Conservation (phyloP, 495 filamentous ascomycete species). For the Melanomma pulvis-pyrius region DNA sequence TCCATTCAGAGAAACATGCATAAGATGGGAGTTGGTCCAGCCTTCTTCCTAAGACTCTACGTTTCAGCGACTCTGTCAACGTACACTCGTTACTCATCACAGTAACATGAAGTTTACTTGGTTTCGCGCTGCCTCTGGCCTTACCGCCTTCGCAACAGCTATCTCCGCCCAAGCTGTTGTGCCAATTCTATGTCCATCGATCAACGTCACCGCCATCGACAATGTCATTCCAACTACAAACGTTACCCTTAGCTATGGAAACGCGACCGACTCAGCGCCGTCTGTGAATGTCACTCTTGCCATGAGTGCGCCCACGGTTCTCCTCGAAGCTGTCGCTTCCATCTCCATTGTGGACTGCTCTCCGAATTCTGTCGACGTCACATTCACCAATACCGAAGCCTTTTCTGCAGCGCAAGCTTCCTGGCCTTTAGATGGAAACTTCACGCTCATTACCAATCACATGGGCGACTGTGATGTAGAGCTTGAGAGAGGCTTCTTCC, state of each 20-base stretch:
- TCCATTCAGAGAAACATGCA: neutral
- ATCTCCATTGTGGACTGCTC: conserved; percentile 1
- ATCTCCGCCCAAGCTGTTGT: neutral
- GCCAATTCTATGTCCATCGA: neutral
- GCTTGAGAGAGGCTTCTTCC: conserved; percentile 3
- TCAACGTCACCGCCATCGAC: neutral
- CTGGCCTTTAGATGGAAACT: neutral
- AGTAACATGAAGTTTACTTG: neutral
- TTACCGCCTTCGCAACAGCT: neutral
- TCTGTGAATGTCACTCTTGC: neutral
- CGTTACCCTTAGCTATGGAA: neutral
- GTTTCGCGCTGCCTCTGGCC: neutral
- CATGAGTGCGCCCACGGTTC: neutral
- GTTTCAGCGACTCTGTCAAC: neutral
- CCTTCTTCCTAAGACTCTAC: too few species aligned
- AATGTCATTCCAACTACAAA: conserved; percentile 6
- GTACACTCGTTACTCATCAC: neutral
- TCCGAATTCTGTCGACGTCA: neutral
- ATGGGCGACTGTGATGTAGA: neutral
- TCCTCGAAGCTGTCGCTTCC: neutral
- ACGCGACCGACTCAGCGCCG: neutral
- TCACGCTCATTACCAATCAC: conserved; percentile 2
- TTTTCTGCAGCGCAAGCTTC: neutral
- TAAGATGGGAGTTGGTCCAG: neutral
- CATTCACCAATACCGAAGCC: neutral